phyloP scores from a whole-genome alignment of 352 stramenopile genomes.

The Phytophthora pistaciae region DNA sequence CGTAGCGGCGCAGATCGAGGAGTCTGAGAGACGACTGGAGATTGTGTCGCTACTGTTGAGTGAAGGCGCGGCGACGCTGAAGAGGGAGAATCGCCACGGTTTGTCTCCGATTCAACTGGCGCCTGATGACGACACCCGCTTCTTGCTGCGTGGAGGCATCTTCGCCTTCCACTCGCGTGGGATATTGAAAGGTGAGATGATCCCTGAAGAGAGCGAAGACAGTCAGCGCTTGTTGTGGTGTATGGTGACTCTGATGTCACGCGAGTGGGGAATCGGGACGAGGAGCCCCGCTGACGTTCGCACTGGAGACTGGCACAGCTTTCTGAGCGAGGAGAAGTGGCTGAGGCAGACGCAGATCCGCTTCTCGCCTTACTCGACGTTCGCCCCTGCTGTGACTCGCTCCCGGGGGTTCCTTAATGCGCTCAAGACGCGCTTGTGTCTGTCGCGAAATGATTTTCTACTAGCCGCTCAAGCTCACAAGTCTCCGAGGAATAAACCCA shows the following conservation, averaged over 20 bases:
- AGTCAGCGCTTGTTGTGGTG: conserved; percentile 60
- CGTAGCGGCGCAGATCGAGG: conserved; percentile 61
- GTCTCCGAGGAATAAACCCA: neutral
- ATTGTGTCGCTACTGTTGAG: conserved; percentile 59
- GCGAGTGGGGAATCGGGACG: conserved; percentile 48
- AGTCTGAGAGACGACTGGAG: conserved; percentile 53
- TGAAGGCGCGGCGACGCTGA: conserved; percentile 57
- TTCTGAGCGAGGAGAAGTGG: conserved; percentile 67
- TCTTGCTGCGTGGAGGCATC: conserved; percentile 55
- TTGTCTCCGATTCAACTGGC: conserved; percentile 61
- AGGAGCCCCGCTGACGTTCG: conserved; percentile 49
- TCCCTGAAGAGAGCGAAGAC: neutral
- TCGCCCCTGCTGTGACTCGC: conserved; percentile 48
- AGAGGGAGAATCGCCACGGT: conserved; percentile 60
- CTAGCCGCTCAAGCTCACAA: neutral
- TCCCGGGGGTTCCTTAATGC: conserved; percentile 72
- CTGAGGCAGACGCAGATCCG: conserved; percentile 59
- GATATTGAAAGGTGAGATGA: neutral
- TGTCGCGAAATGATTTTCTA: conserved; percentile 19
- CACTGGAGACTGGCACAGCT: conserved; percentile 62
- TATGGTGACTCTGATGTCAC: conserved; percentile 60
- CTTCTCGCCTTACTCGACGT: conserved; percentile 56
- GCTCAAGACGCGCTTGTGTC: conserved; percentile 51
- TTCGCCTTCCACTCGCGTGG: conserved; percentile 55
- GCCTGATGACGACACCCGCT: conserved; percentile 27